Evolutionary conservation across 2,329 filamentous ascomycete genomes (phyloP).

Genomic region (Allantophomopsis lycopodina): DNA sequence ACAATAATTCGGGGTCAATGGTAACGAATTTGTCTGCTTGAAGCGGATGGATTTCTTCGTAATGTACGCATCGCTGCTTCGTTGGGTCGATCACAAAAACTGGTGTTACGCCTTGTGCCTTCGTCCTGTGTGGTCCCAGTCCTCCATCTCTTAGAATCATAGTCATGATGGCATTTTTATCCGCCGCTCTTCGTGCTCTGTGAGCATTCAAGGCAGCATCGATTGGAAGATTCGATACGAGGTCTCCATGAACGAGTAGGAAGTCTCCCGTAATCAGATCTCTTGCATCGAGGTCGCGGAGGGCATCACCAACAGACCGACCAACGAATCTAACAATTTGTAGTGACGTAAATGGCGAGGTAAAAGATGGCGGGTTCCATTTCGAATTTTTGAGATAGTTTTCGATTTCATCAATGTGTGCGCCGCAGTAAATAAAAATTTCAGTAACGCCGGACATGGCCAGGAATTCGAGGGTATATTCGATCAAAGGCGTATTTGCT

Average conservation of each 20-base stretch:
- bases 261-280: slow-evolving; percentile 83
- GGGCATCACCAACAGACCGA: slow-evolving; percentile 80
- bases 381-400: slow-evolving; percentile 71
- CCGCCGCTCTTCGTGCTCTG: slow-evolving; percentile 63
- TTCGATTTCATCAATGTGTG: slow-evolving; percentile 78
- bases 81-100: slow-evolving; percentile 77
- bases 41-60: slow-evolving; percentile 74
- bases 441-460: slow-evolving; percentile 92
- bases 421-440: slow-evolving; percentile 82
- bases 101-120: slow-evolving; percentile 60
- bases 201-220: slow-evolving; percentile 67
- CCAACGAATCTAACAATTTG: slow-evolving; percentile 79
- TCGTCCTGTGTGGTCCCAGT: slow-evolving; percentile 56
- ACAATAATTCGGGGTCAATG: slow-evolving; percentile 69
- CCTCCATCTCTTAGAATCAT: slow-evolving; percentile 77
- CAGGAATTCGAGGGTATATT: slow-evolving; percentile 94
- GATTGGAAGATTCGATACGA: slow-evolving; percentile 82
- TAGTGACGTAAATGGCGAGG: slow-evolving; percentile 60
- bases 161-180: slow-evolving; percentile 97
- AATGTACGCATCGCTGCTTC: slow-evolving; percentile 76
- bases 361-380: slow-evolving; percentile 58
- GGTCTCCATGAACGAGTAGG: slow-evolving; percentile 80
- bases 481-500: slow-evolving; percentile 87
- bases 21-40: slow-evolving; percentile 51
- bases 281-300: slow-evolving; percentile 83